Evolutionary conservation across 2,329 filamentous ascomycete genomes (phyloP).

Genomic region (Penicillium hesseltinei): DNA sequence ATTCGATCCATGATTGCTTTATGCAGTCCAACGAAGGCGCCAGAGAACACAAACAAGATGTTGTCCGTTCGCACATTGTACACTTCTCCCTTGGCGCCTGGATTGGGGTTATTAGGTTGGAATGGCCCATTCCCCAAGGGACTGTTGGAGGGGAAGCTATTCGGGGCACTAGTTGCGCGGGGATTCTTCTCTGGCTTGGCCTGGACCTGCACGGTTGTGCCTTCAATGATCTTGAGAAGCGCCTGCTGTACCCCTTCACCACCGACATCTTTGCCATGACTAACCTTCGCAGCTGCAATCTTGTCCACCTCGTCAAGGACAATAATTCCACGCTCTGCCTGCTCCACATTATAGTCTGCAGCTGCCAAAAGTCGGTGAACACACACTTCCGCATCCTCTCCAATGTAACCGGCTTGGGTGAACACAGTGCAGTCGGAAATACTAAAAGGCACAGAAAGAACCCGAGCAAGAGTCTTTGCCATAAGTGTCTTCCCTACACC

Average conservation of each 20-base stretch:
- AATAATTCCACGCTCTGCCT: slow-evolving; percentile 87
- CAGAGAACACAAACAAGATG: slow-evolving; percentile 95
- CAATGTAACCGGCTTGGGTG: slow-evolving; percentile 95
- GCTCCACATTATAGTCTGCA: slow-evolving; percentile 80
- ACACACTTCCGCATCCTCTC: slow-evolving; percentile 94
- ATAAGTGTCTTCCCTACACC: slow-evolving; percentile 97
- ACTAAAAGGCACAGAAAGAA: slow-evolving; percentile 91
- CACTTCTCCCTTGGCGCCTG: slow-evolving; percentile 54
- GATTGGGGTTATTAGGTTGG: slow-evolving; percentile 30
- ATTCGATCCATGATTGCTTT: slow-evolving; percentile 86
- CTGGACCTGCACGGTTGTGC: slow-evolving; percentile 87
- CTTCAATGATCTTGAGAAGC: slow-evolving; percentile 91
- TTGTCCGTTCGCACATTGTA: slow-evolving; percentile 87
- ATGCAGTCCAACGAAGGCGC: slow-evolving; percentile 89
- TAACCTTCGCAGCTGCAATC: slow-evolving; percentile 82
- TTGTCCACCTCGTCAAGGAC: slow-evolving; percentile 98
- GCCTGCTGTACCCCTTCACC: slow-evolving; percentile 97
- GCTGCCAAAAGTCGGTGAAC: slow-evolving; percentile 88
- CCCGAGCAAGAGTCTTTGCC: slow-evolving; percentile 79
- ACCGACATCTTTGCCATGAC: slow-evolving; percentile 87
- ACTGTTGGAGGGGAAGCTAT: slow-evolving; percentile 40
- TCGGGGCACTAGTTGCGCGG: slow-evolving; percentile 38
- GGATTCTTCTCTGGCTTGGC: slow-evolving; percentile 62
- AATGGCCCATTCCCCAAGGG: slow-evolving; percentile 35
- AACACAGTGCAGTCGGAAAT: slow-evolving; percentile 96